Base-by-base conservation (phyloP, 1,284 basidiomycete genomes). In the Cystobasidium slooffiae region DNA sequence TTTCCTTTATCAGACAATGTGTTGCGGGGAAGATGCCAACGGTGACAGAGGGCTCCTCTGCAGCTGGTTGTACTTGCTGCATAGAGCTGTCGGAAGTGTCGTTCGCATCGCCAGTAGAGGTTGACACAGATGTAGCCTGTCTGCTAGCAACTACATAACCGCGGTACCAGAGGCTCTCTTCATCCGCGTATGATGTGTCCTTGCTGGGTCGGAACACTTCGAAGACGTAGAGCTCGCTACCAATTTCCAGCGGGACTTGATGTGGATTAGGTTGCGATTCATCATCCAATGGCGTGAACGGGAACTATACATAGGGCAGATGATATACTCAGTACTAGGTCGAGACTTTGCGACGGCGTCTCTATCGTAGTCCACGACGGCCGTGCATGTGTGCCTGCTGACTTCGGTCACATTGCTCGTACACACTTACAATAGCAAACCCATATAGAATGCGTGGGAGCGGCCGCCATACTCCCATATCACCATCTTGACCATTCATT, bases 191-290 rank as follows among this genome's bases (percentile, higher is more conserved):
- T 6, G 70, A 39, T 18, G 56, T 46, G 6, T 59, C 53, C 3
- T 24, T 53, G n/a, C 64, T 41, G 1, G 76, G 72, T 8, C 64
- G 56, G 58, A 75, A 79, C 12, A 76, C 69, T 84, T 97, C 94
- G 80, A 97, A 96, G 31, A 94, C 93, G 84, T 97, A 97, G 49
- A 98, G 90, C 82, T 97, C 95, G 82, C 97, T 95, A 65, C 96
- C 96, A 24, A 97, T 81, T 75, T 86, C 85, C 61, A 85, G 80
- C 3, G 81, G 77, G 52, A 83, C 81, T 79, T 84, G 68, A 39
- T 44, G 37, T 9, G 43, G 39, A 47, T 72, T 59, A 22, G 53
- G 51, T 16, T 51, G 55, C 24, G 37, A 14, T 8, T 59, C 66
- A 22, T 68, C 65, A 10, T 67, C 55, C 9, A 72, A 16, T 1